phyloP scores from a whole-genome alignment of 1,284 basidiomycete species.

The Stygiomarasmius scandens region DNA sequence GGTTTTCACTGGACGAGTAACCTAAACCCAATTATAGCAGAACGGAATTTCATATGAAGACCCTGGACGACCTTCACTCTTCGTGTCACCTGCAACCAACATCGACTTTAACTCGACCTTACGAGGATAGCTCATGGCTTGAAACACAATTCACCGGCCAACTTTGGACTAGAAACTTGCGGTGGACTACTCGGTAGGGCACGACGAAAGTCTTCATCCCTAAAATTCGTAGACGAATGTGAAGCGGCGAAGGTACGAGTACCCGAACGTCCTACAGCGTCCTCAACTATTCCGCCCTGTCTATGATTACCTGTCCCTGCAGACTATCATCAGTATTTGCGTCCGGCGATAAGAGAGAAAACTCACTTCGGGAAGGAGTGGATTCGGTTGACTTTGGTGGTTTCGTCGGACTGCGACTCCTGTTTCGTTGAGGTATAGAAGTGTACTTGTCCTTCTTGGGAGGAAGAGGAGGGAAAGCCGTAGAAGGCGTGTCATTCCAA shows the following conservation, averaged over 20 bases:
- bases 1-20: too few relatives aligned
- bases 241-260: too few relatives aligned
- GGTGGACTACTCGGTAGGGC: constrained; percentile 16
- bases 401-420: constrained; percentile 10
- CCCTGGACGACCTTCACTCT: too few relatives aligned
- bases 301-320: background rate
- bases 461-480: background rate
- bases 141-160: constrained; percentile 15
- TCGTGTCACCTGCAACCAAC: background rate
- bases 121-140: background rate
- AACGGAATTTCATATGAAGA: too few relatives aligned
- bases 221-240: background rate
- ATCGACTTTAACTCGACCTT: background rate
- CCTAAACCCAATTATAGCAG: too few relatives aligned
- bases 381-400: too few relatives aligned
- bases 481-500: constrained; percentile 1
- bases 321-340: too few relatives aligned
- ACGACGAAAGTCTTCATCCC: constrained; percentile 4
- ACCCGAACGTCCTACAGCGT: background rate
- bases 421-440: constrained; percentile 8
- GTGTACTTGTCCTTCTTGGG: constrained; percentile 8
- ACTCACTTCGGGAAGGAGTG: too few relatives aligned
- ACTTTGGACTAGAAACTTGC: constrained; percentile 12
- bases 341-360: too few relatives aligned
- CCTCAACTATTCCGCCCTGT: background rate